These are phyloP conservation scores for Thuidium tamariscinum DNA, from an alignment of 225 moss, liverwort and hornwort species.

Conservation along the genomic window DNA sequence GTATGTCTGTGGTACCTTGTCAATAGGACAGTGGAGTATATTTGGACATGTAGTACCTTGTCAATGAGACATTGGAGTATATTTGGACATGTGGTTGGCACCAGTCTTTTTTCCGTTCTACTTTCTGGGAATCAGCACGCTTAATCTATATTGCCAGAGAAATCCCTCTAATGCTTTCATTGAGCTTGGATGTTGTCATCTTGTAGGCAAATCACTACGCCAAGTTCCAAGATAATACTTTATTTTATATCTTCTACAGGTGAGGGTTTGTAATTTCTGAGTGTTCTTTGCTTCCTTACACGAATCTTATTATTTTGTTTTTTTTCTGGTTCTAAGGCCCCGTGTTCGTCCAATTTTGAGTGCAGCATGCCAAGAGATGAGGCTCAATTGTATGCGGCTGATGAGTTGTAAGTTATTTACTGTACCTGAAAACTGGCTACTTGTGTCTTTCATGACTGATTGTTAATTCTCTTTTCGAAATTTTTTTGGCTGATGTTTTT, in stretches of 20 bases:
- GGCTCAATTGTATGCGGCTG: conserved; percentile 92
- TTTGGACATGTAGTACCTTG: neutral
- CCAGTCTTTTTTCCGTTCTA: neutral
- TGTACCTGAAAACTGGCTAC: neutral
- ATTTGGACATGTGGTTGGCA: neutral
- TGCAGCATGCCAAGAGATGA: conserved; percentile 99
- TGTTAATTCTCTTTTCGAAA: neutral
- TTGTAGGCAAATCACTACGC: conserved; percentile 75
- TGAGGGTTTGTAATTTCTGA: conserved; percentile 7
- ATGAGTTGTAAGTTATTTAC: conserved; percentile 40
- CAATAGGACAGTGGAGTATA: neutral
- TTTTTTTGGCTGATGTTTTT: neutral
- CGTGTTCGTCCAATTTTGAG: neutral
- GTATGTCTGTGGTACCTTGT: neutral
- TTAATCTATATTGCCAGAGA: neutral
- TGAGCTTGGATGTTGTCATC: neutral
- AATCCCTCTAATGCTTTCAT: neutral
- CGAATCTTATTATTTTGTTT: neutral
- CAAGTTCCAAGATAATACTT: conserved; percentile 92
- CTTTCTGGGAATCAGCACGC: neutral
- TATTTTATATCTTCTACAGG: conserved; percentile 99
- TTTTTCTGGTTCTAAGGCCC: neutral
- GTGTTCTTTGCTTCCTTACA: neutral
- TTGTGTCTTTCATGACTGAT: neutral
- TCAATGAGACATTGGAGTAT: neutral